Evolutionary conservation across 345 rosid genomes (phyloP).

Genomic region (Trapa bicornis): DNA sequence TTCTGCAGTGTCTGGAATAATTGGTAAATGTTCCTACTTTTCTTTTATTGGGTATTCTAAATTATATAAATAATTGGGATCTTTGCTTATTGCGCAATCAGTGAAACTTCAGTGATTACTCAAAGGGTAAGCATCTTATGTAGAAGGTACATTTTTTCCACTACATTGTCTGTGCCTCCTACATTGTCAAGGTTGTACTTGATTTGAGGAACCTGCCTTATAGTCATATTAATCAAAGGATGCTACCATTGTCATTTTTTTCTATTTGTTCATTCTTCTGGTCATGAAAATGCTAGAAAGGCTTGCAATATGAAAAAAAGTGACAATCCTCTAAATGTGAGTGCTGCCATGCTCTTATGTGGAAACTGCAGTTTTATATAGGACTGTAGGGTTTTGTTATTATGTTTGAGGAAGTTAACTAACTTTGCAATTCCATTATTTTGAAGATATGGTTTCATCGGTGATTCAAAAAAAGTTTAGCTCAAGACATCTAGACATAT

Average conservation of each 20-base stretch:
- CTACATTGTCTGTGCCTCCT: neutral
- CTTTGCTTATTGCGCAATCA: too few relatives aligned
- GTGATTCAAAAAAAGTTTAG: neutral
- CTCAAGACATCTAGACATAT: neutral
- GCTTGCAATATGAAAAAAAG: neutral
- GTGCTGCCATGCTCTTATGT: neutral
- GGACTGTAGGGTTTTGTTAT: neutral
- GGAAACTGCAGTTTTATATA: neutral
- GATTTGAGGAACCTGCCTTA: neutral
- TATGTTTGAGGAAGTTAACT: neutral
- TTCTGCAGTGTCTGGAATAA: conserved; percentile 54
- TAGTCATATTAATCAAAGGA: neutral
- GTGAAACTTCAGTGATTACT: neutral
- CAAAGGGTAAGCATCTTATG: neutral
- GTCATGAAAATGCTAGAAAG: neutral
- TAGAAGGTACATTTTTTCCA: neutral
- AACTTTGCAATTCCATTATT: neutral
- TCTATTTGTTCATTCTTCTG: neutral
- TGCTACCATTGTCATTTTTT: neutral
- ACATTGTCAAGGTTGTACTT: neutral
- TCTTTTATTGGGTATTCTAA: too few relatives aligned
- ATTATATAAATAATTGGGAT: too few relatives aligned
- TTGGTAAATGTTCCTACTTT: conserved; percentile 29
- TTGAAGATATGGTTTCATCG: neutral
- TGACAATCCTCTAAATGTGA: neutral